These are phyloP conservation scores for Diaporthe helianthi DNA, from an alignment of 2,329 filamentous ascomycete species.

Conservation along the genomic window DNA sequence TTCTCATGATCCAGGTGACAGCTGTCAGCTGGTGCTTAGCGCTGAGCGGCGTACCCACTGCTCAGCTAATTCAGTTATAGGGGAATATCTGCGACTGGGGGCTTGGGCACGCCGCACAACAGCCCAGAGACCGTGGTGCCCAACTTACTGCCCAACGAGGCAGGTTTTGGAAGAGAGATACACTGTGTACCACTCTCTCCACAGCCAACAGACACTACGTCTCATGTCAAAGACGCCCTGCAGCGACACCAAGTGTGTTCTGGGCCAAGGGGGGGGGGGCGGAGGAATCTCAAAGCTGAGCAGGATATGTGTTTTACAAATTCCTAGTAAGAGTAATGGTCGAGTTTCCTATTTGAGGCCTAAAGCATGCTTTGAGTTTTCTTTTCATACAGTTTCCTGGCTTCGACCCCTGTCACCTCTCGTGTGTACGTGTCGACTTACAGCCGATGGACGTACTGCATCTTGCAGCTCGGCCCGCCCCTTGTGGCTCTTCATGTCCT, in stretches of 20 bases:
- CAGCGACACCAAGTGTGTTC: neutral
- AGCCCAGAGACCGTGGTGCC: neutral
- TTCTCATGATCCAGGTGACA: constrained; percentile 12
- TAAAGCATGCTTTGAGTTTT: neutral
- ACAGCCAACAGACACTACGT: neutral
- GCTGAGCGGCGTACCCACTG: constrained; percentile 12
- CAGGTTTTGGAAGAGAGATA: constrained; percentile 2
- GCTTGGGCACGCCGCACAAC: neutral
- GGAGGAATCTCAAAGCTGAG: neutral
- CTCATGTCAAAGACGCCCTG: neutral
- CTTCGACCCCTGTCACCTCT: neutral
- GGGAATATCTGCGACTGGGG: neutral
- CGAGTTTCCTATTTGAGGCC: neutral
- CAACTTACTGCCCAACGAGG: neutral
- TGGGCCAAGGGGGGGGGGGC: too few relatives aligned
- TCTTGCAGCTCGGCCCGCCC: constrained; percentile 6
- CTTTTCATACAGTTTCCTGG: neutral
- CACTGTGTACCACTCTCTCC: neutral
- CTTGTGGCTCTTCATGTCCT: constrained; percentile 5
- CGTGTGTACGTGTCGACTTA: neutral
- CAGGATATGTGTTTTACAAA: neutral
- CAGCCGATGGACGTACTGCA: neutral
- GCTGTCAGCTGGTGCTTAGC: constrained; percentile 30
- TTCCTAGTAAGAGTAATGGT: neutral
- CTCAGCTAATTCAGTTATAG: neutral